These are phyloP conservation scores for Hirschfeldia incana DNA, from an alignment of 345 rosid genomes.

Conservation along the genomic window DNA sequence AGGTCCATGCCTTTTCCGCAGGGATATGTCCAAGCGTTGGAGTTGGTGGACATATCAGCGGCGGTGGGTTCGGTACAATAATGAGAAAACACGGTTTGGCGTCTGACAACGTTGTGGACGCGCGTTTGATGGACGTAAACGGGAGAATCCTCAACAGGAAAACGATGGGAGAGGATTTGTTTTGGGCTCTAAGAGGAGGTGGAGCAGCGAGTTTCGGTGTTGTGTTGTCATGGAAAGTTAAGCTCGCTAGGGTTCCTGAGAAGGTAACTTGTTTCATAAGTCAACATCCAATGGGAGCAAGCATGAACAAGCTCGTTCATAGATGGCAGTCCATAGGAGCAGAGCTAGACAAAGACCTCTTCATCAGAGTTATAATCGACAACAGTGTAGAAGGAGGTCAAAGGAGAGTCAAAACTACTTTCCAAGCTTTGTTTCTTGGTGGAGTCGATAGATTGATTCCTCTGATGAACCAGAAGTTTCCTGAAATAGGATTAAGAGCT, in stretches of 20 bases:
- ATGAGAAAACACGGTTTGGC: constrained; percentile 62
- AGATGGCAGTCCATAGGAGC: constrained; percentile 36
- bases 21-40: constrained; percentile 67
- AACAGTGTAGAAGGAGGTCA: constrained; percentile 15
- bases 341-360: constrained; percentile 41
- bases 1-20: constrained; percentile 53
- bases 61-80: constrained; percentile 64
- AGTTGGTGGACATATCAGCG: constrained; percentile 59
- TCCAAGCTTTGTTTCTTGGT: constrained; percentile 50
- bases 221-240: constrained; percentile 42
- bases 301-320: constrained; percentile 32
- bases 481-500: constrained; percentile 42
- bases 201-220: constrained; percentile 48
- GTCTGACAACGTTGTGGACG: constrained; percentile 59
- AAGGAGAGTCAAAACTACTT: constrained; percentile 29
- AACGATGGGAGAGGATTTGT: constrained; percentile 46
- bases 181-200: constrained; percentile 50
- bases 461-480: constrained; percentile 38
- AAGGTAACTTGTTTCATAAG: constrained; percentile 44
- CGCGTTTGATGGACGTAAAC: constrained; percentile 48
- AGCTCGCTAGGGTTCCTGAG: constrained; percentile 42
- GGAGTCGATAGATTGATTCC: constrained; percentile 40
- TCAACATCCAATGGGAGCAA: constrained; percentile 27
- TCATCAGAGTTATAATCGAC: constrained; percentile 46
- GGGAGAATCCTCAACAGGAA: constrained; percentile 48